Evolutionary conservation across 1,139 yeast genomes (phyloP).

Genomic region (Candida sojae): DNA sequence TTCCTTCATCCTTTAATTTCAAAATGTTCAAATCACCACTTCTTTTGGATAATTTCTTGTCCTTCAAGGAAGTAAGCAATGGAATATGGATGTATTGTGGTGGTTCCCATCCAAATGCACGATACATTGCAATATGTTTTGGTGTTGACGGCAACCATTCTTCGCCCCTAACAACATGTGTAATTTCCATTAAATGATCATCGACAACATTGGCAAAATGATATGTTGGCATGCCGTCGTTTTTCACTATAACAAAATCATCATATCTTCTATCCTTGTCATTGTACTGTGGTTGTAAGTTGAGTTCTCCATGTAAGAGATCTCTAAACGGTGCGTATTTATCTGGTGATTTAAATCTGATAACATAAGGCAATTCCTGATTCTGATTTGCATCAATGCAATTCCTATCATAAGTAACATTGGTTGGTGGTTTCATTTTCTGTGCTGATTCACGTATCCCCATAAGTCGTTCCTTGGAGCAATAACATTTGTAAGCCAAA

Average conservation of each 20-base stretch:
- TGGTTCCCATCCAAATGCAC: slow-evolving; percentile 83
- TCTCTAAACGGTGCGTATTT: slow-evolving; percentile 68
- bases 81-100: slow-evolving; percentile 92
- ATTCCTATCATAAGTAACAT: slow-evolving; percentile 87
- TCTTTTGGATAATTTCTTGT: slow-evolving; percentile 85
- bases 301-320: slow-evolving; percentile 71
- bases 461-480: slow-evolving; percentile 77
- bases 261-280: slow-evolving; percentile 73
- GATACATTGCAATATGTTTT: slow-evolving; percentile 83
- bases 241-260: slow-evolving; percentile 84
- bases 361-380: slow-evolving; percentile 40
- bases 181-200: slow-evolving; percentile 87
- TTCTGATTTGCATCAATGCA: slow-evolving; percentile 45
- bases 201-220: slow-evolving; percentile 96
- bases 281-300: slow-evolving; percentile 81
- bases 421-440: slow-evolving; percentile 79
- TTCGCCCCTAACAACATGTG: slow-evolving; percentile 95
- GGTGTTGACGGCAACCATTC: slow-evolving; percentile 98
- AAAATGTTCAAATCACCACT: slow-evolving; percentile 77
- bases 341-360: slow-evolving; percentile 71
- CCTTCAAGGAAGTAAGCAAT: slow-evolving; percentile 68
- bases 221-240: slow-evolving; percentile 93
- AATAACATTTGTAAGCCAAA: slow-evolving; percentile 81
- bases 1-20: slow-evolving; percentile 59
- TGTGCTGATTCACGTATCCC: slow-evolving; percentile 71